phyloP scores from a whole-genome alignment of 106 monocot species.

The Apostasia shenzhenica region DNA sequence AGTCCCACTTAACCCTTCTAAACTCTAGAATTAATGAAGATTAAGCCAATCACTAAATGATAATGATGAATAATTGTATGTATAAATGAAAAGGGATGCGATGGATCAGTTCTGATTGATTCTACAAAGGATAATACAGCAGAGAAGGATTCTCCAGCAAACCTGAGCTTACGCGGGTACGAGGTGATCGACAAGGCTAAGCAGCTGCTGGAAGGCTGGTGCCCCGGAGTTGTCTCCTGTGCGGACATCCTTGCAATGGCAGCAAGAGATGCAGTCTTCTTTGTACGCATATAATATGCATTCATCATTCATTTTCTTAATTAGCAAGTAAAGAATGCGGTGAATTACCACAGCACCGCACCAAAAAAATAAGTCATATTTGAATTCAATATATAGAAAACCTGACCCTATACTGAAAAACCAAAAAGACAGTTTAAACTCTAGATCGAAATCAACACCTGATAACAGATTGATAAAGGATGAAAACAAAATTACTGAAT shows the following conservation, averaged over 20 bases:
- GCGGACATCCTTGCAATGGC: constrained; percentile 73
- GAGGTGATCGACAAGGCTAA: constrained; percentile 75
- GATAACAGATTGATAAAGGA: no score
- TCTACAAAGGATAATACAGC: constrained; percentile 58
- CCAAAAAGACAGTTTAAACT: no score
- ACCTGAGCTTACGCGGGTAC: constrained; percentile 63
- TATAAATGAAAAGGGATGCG: constrained; percentile 47
- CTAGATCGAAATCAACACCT: no score
- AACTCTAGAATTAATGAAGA: background rate
- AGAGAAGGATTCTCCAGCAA: constrained; percentile 76
- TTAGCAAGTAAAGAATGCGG: background rate
- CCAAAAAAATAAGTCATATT: no score
- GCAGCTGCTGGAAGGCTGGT: constrained; percentile 35
- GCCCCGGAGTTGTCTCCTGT: constrained; percentile 72
- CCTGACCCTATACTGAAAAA: no score
- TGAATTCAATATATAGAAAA: no score
- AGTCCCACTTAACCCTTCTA: background rate
- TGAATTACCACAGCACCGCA: background rate
- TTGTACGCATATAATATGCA: constrained; percentile 23
- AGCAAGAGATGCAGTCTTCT: constrained; percentile 67
- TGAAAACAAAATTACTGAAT: no score
- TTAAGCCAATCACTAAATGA: background rate
- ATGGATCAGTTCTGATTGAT: constrained; percentile 73
- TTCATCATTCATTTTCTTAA: background rate
- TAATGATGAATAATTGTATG: background rate